A percentile compares a stretch with the other conserved stretches of the same genome.
phyloP scores from a whole-genome alignment of 345 rosid species.

The Citrus reticulata region DNA sequence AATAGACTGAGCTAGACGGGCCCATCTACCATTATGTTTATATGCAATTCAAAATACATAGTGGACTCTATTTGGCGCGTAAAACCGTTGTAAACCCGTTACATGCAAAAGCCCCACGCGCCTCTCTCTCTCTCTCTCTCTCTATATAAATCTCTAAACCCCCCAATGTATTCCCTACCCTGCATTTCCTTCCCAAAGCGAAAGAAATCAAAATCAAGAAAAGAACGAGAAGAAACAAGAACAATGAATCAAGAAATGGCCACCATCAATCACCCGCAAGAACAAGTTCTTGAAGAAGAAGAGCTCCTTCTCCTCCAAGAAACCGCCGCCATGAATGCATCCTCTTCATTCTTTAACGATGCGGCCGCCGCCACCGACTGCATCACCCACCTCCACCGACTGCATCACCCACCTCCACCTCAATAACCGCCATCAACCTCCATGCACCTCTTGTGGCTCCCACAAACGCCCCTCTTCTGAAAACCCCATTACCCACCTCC shows the following conservation, averaged over 20 bases:
- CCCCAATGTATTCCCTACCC: background rate
- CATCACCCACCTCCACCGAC: too few species aligned
- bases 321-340: background rate
- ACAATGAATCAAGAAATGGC: background rate
- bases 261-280: background rate
- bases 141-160: background rate
- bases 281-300: background rate
- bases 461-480: constrained; percentile 19
- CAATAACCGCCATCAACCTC: too few species aligned
- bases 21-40: too few species aligned
- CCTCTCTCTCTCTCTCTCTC: background rate
- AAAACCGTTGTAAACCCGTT: background rate
- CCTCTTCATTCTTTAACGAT: background rate
- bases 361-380: background rate
- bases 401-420: background rate
- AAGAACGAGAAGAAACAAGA: background rate
- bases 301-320: background rate
- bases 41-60: too few species aligned
- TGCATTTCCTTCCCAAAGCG: background rate
- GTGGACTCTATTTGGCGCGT: background rate
- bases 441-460: constrained; percentile 8
- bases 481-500: background rate
- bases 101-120: background rate
- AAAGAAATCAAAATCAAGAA: background rate
- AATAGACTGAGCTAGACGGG: too few species aligned